phyloP scores from a whole-genome alignment of 257 asterid species.

The Ilex asprella region DNA sequence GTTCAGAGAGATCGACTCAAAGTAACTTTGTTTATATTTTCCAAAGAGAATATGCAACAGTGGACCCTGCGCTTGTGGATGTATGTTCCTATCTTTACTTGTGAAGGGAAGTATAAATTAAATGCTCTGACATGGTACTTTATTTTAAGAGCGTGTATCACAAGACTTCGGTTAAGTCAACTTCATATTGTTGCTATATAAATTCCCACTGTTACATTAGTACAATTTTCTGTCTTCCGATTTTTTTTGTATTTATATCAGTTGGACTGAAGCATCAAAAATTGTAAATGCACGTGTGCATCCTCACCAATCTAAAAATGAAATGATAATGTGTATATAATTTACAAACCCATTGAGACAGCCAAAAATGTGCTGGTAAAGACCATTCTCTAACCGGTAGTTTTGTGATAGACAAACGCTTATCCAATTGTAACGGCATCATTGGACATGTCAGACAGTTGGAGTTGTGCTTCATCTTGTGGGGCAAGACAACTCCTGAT shows the following conservation, averaged over 20 bases:
- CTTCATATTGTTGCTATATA: background rate
- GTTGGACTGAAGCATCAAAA: background rate
- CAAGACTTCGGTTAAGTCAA: background rate
- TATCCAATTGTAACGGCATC: no score
- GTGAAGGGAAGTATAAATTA: background rate
- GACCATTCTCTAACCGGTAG: no score
- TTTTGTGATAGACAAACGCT: no score
- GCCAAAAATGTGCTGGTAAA: no score
- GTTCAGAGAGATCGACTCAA: constrained; percentile 21
- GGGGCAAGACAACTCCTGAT: no score
- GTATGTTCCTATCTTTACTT: constrained; percentile 37
- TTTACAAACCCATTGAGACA: no score
- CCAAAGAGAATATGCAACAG: constrained; percentile 92
- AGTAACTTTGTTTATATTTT: constrained; percentile 65
- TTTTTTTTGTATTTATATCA: background rate
- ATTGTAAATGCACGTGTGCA: no score
- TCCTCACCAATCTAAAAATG: no score
- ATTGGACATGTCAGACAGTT: no score
- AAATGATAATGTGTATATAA: no score
- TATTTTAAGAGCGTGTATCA: background rate
- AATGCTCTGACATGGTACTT: background rate
- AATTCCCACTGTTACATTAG: background rate
- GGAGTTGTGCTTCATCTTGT: no score
- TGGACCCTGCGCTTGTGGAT: constrained; percentile 67
- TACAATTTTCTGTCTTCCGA: background rate